These are phyloP conservation scores for Suhomyces taliae DNA, from an alignment of 1,139 yeast species.

Conservation along the genomic window DNA sequence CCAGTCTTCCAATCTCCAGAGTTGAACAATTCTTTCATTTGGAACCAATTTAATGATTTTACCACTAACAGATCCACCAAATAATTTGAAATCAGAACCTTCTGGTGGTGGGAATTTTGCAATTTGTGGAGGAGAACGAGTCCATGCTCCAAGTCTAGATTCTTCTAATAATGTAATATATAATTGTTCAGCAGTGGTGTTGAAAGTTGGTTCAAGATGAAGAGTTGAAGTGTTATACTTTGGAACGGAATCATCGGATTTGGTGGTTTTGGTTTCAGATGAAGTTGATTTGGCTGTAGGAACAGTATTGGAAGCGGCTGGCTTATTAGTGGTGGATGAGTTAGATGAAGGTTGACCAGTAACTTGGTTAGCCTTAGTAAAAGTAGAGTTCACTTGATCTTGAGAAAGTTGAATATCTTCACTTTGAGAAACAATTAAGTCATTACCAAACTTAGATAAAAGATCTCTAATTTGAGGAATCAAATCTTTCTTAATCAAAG, in stretches of 20 bases:
- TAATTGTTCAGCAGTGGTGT: conserved; percentile 83
- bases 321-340: conserved; percentile 11
- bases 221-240: conserved; percentile 78
- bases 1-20: conserved; percentile 93
- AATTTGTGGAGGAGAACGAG: conserved; percentile 72
- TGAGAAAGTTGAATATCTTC: conserved; percentile 78
- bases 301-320: conserved; percentile 20
- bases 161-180: conserved; percentile 75
- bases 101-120: conserved; percentile 50
- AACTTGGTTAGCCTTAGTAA: conserved; percentile 63
- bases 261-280: neutral
- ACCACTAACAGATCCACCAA: conserved; percentile 89
- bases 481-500: conserved; percentile 56
- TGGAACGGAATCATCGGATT: conserved; percentile 33
- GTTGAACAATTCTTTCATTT: conserved; percentile 60
- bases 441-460: conserved; percentile 69
- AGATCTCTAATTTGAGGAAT: conserved; percentile 66
- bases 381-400: conserved; percentile 64
- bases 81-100: conserved; percentile 66
- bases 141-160: conserved; percentile 83
- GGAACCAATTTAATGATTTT: conserved; percentile 59
- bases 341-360: conserved; percentile 6
- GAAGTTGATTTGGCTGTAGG: conserved; percentile 11
- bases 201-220: conserved; percentile 76
- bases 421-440: conserved; percentile 73